Evolutionary conservation across 2,329 filamentous ascomycete species (phyloP), one percentile per base, ranked within the genome.

Genomic region (Chaetomium globosum): DNA sequence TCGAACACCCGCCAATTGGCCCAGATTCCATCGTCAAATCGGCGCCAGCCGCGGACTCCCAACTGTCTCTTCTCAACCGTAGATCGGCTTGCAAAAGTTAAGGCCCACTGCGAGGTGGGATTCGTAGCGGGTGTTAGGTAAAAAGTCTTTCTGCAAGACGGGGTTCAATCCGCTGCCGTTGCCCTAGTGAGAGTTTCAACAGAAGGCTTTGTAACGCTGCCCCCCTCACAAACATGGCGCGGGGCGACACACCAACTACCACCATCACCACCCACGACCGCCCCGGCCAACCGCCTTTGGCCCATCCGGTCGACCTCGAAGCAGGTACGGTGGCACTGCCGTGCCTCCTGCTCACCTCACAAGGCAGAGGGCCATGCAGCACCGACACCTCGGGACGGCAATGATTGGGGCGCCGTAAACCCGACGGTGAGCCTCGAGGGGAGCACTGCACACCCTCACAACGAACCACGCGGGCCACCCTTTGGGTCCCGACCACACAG

Each of bases 31-130:
- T 54, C 53, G 30, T 46, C 28, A 23, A 59, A 36, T 51, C 49
- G 60, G 63, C 65, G 60, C 59, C 63, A 58, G 59, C 63, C 63
- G 63, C 63, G 61, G 55, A 12, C 58, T 53, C 53, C 59, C 36
- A 16, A 39, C 36, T 63, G 30, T 48, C 21, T 33, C 46, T 43
- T 48, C 16, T 19, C 19, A 2, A 54, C 16, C 26, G 28, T n/a
- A n/a, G 43, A 36, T 36, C 2, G 39, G 28, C 36, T 57, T 13
- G 30, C 16, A 21, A 63, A 23, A 26, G 10, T 48, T 10, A 60
- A 59, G 36, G 61, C 58, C 61, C 65, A 59, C 65, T 26, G 6
- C 1, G 10, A 57, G 43, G 51, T 13, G 58, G n/a, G 30, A 52
- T 43, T 10, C 48, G 30, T 59, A 51, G 33, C 51, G 56, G 48